These are phyloP conservation scores for Sphaerulina musiva DNA, from an alignment of 2,329 filamentous ascomycete genomes.

Conservation along the genomic window DNA sequence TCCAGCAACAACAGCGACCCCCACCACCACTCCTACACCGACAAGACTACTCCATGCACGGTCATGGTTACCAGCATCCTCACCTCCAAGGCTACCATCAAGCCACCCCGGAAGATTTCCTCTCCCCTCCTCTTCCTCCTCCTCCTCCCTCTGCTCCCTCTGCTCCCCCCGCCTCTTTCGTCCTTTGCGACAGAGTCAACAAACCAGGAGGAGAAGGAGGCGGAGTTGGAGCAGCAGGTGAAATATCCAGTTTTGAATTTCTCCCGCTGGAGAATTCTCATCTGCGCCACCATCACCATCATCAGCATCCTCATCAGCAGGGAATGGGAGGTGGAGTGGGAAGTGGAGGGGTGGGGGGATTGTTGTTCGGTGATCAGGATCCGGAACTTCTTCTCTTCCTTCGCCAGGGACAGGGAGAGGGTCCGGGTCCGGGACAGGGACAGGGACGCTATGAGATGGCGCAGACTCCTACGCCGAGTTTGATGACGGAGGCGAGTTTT, in stretches of 20 bases:
- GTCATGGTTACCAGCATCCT: no score
- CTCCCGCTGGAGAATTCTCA: constrained; percentile 13
- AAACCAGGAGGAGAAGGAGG: no score
- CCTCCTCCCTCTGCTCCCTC: neutral
- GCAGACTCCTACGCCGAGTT: constrained; percentile 27
- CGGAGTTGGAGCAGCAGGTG: no score
- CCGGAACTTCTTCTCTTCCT: constrained; percentile 8
- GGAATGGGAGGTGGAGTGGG: no score
- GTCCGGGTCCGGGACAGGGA: no score
- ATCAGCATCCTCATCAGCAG: no score
- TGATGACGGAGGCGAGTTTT: constrained; percentile 28
- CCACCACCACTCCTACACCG: no score
- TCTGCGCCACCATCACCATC: no score
- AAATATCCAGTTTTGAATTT: constrained; percentile 10
- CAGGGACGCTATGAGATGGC: constrained; percentile 4
- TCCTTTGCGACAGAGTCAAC: no score
- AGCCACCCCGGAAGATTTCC: constrained; percentile 9
- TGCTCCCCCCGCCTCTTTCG: neutral
- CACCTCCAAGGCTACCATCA: constrained; percentile 1
- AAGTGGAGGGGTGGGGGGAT: neutral
- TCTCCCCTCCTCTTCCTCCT: neutral
- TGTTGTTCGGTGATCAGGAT: constrained; percentile 19
- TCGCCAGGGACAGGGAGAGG: no score
- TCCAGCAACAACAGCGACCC: no score
- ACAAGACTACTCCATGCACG: no score